Conservation (phyloP, 1,284 basidiomycete genomes). For the Sanghuangporus sanghuang region DNA sequence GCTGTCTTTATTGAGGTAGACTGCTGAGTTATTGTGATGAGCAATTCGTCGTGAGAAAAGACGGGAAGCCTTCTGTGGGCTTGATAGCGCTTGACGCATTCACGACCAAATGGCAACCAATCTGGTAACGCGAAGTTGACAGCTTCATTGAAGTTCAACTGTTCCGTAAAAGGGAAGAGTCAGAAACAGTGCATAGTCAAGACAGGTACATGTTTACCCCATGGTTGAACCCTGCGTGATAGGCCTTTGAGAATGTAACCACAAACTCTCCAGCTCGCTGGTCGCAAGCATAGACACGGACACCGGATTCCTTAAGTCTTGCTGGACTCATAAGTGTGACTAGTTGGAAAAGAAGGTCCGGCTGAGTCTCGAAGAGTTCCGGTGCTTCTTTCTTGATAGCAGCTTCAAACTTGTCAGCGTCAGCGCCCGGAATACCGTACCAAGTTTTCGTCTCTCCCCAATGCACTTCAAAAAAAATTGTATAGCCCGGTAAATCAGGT, state of each 20-base stretch:
- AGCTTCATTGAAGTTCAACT: conserved; percentile 98
- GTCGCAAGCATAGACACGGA: conserved; percentile 92
- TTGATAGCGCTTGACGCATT: conserved; percentile 86
- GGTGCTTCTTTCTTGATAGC: conserved; percentile 95
- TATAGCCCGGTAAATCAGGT: conserved; percentile 8
- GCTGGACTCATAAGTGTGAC: conserved; percentile 98
- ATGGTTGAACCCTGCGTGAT: conserved; percentile 98
- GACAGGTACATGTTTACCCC: conserved; percentile 56
- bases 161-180: conserved; percentile 18
- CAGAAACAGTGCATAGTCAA: conserved; percentile 19
- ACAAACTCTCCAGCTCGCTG: conserved; percentile 98
- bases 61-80: conserved; percentile 90
- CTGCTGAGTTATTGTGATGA: conserved; percentile 93
- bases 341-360: conserved; percentile 94
- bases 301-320: conserved; percentile 80
- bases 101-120: conserved; percentile 86
- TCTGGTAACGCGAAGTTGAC: conserved; percentile 98
- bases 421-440: conserved; percentile 95
- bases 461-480: conserved; percentile 65
- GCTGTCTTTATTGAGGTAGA: conserved; percentile 92
- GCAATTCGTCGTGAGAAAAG: conserved; percentile 96
- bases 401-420: conserved; percentile 94
- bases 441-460: conserved; percentile 99
- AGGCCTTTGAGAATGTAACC: conserved; percentile 96
- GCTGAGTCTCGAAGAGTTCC: conserved; percentile 97